Evolutionary conservation across 2,329 filamentous ascomycete species (phyloP).

Genomic region (Pseudogymnoascus sp.): DNA sequence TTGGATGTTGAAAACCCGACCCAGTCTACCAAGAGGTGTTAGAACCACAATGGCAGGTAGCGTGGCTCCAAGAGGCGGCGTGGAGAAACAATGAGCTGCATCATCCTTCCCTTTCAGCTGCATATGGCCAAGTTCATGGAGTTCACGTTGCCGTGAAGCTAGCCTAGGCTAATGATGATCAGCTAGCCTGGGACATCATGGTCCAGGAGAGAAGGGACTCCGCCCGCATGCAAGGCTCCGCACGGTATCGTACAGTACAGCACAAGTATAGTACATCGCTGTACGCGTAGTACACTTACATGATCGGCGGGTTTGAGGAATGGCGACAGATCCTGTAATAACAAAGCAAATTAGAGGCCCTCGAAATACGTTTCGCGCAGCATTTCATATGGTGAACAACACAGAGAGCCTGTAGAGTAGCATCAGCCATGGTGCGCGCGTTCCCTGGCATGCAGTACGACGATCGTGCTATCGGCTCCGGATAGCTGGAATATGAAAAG

Average conservation of each 20-base stretch:
- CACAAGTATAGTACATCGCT: not conserved
- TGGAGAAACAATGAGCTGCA: not conserved
- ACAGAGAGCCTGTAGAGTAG: not conserved
- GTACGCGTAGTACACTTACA: not conserved
- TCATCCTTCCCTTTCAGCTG: not conserved
- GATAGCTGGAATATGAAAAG: conserved; percentile 3
- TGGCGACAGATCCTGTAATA: not conserved
- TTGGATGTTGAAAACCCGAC: not conserved
- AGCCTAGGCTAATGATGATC: not conserved
- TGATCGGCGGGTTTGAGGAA: not conserved
- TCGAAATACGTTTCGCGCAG: not conserved
- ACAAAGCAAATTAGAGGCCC: not conserved
- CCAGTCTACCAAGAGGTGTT: not conserved
- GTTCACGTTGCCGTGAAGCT: not conserved
- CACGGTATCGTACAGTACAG: not conserved
- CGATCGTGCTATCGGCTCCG: conserved; percentile 2
- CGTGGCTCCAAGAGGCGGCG: not conserved
- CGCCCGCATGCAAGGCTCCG: not conserved
- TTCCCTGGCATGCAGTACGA: conserved; percentile 5
- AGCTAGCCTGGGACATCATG: not conserved
- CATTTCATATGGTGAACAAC: not conserved
- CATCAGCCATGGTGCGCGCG: not conserved
- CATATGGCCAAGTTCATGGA: not conserved
- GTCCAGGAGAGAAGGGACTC: not conserved
- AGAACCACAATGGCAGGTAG: not conserved